Evolutionary conservation across 495 filamentous ascomycete genomes (phyloP), one percentile per base, ranked within the genome.

Genomic region (Xylaria grammica): DNA sequence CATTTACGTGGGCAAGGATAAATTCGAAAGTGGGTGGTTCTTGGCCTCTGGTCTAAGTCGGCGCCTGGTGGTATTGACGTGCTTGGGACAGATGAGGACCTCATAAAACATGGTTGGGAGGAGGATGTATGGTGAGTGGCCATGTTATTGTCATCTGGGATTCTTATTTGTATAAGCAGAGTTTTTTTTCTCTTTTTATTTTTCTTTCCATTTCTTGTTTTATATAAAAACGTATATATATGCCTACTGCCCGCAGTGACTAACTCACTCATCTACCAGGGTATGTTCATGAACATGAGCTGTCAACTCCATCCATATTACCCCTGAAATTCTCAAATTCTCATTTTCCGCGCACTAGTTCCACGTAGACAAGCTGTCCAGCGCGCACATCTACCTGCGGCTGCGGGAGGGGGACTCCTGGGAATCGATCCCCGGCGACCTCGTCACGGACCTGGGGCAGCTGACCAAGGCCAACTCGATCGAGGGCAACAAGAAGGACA

Each of bases 401-500:
- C 82, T 97, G 36, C 85, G 83, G 19, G 89, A 94, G 45, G 91
- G 90, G 48, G 86, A 96, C 70, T 83, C 85, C 50, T 99, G 94
- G 95, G 93, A 97, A 19, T 79, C 84, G 38, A 91, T 99, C 60
- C 86, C 90, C 2, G 67, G 86, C 60, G 85, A 88, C 5, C 83
- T 99, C 22, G 66, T 99, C 34, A 87, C 85, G 52, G 95, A 99
- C 76, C 92, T 94, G 67, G 94, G 88, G 20, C 95, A 99, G 75
- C 82, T 99, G 58, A 99, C 95, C 54, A 99, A 99, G 78, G 94
- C 95, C 56, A 99, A 99, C 78, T 97, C 94, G 34, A 99, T 99
- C 70, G 95, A 99, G 78, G 96, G 95, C 62, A 99, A 98, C 79
- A 99, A 99, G 79, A 97, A 97, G 79, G 95, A 98, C 71, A 98